Evolutionary conservation across 192 early-diverging fungal genomes (phyloP).

Genomic region (Entomortierella parvispora): DNA sequence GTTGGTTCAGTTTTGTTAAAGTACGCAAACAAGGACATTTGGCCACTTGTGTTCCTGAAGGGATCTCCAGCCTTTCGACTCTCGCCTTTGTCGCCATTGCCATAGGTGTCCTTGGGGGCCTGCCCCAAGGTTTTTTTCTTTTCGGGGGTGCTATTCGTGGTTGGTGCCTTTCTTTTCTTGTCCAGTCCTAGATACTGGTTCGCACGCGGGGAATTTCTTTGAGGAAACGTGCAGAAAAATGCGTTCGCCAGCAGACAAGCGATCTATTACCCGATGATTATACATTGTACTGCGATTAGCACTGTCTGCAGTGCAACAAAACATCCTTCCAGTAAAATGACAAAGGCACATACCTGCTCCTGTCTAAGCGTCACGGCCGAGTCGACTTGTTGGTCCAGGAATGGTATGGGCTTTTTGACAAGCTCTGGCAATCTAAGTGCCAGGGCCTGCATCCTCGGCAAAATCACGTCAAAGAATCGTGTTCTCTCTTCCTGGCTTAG

Average conservation of each 20-base stretch:
- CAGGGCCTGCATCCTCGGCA: constrained; percentile 36
- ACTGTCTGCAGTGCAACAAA: too few relatives aligned
- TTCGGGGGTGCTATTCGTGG: background rate
- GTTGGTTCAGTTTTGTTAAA: constrained; percentile 31
- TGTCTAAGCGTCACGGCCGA: constrained; percentile 41
- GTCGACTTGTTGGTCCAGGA: constrained; percentile 29
- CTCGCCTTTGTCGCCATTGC: background rate
- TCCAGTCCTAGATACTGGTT: background rate
- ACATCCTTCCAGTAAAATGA: background rate
- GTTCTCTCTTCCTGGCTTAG: constrained; percentile 15
- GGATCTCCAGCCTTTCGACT: constrained; percentile 4
- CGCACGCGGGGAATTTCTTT: constrained; percentile 4
- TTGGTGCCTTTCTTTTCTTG: background rate
- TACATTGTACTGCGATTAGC: too few relatives aligned
- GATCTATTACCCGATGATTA: constrained; percentile 19
- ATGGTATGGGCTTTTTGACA: constrained; percentile 36
- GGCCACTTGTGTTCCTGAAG: constrained; percentile 18
- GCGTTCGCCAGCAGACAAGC: constrained; percentile 43
- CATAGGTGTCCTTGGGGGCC: constrained; percentile 22
- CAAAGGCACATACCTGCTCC: constrained; percentile 34
- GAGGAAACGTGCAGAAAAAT: constrained; percentile 44
- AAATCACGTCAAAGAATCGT: constrained; percentile 21
- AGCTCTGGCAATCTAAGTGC: constrained; percentile 41
- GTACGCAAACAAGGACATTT: constrained; percentile 34
- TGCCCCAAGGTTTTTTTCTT: background rate